Evolutionary conservation across 345 rosid species (phyloP).

Genomic region (Crucihimalaya himalaica): DNA sequence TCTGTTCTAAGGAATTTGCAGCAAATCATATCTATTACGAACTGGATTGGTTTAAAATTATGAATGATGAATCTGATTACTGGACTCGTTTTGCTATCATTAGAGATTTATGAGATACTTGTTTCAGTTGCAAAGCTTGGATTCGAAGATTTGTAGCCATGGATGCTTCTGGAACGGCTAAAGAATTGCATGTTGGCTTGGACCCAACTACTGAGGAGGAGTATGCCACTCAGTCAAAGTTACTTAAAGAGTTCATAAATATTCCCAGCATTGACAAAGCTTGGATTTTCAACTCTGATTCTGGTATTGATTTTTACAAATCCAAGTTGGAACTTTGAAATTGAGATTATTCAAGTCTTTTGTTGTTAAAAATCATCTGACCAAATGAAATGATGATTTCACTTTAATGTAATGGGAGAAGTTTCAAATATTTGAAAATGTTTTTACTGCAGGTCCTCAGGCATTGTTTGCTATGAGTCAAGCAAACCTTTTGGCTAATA

Average conservation of each 20-base stretch:
- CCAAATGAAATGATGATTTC: not conserved
- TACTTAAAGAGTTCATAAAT: conserved; percentile 64
- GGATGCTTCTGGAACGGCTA: conserved; percentile 50
- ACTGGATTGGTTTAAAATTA: not conserved
- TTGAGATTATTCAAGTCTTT: not conserved
- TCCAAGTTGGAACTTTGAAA: not conserved
- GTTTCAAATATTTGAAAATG: not conserved
- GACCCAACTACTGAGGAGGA: conserved; percentile 64
- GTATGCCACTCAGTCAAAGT: conserved; percentile 65
- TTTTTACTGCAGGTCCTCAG: conserved; percentile 49
- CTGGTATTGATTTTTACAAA: conserved; percentile 44
- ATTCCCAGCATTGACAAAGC: conserved; percentile 78
- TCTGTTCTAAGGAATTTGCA: conserved; percentile 5
- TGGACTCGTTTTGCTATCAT: not conserved
- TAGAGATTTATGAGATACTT: not conserved
- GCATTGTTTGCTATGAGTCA: conserved; percentile 82
- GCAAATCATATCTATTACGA: not conserved
- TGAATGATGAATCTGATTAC: not conserved
- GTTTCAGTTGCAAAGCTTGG: conserved; percentile 41
- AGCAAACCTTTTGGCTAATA: conserved; percentile 79
- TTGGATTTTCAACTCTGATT: conserved; percentile 63
- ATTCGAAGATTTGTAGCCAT: conserved; percentile 42
- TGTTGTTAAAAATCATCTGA: not conserved
- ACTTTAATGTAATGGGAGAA: not conserved
- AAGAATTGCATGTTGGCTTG: conserved; percentile 47